Conservation (phyloP, 176 grass and related monocot species). For the Pharus latifolius region DNA sequence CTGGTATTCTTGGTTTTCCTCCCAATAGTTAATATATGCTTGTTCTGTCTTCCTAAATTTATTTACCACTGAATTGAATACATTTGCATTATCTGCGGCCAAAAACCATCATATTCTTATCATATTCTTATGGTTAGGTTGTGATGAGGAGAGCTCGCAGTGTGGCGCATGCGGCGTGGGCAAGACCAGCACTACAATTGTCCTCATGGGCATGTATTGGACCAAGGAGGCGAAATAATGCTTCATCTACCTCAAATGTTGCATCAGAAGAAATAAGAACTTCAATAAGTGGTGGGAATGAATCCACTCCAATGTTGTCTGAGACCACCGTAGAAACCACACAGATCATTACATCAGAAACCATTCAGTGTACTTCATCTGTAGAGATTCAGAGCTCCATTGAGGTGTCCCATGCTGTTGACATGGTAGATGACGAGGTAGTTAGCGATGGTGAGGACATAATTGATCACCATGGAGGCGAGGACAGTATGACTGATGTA, state of each 20-base stretch:
- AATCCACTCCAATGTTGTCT: slow-evolving; percentile 32
- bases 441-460: neutral
- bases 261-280: slow-evolving; percentile 34
- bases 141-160: slow-evolving; percentile 82
- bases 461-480: slow-evolving; percentile 18
- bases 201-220: slow-evolving; percentile 96
- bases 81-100: neutral
- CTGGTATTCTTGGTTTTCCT: neutral
- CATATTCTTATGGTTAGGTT: slow-evolving; percentile 42
- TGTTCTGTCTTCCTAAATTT: too few species aligned
- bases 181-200: slow-evolving; percentile 54
- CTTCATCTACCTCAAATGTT: slow-evolving; percentile 32
- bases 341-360: slow-evolving; percentile 42
- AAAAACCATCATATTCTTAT: neutral
- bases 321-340: slow-evolving; percentile 36
- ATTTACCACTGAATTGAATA: neutral
- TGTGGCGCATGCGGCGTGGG: slow-evolving; percentile 84
- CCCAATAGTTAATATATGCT: neutral
- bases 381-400: slow-evolving; percentile 25
- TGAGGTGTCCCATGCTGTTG: slow-evolving; percentile 30
- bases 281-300: slow-evolving; percentile 3
- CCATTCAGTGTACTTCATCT: slow-evolving; percentile 27
- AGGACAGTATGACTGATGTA: slow-evolving; percentile 58
- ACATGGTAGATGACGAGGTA: slow-evolving; percentile 37
- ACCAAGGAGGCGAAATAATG: slow-evolving; percentile 52